phyloP scores from a whole-genome alignment of 371 early-diverging fungal genomes.

The Circinella umbellata region DNA sequence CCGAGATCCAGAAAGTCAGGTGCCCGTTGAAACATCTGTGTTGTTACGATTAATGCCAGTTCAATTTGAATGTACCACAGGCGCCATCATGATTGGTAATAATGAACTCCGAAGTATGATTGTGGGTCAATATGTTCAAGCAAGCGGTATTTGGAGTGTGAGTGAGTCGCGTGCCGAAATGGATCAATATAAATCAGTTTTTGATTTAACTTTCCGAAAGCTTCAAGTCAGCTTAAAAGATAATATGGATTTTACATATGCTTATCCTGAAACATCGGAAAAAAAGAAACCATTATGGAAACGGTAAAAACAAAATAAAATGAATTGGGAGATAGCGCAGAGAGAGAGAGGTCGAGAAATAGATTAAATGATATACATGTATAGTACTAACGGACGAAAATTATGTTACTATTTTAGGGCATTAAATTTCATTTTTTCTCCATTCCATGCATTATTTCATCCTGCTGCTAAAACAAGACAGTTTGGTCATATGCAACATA shows the following conservation, averaged over 20 bases:
- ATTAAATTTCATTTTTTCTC: slow-evolving; percentile 6
- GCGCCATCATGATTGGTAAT: slow-evolving; percentile 80
- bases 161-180: slow-evolving; percentile 58
- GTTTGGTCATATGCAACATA: slow-evolving; percentile 49
- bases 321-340: too few relatives aligned
- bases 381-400: not conserved
- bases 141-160: slow-evolving; percentile 67
- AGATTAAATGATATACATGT: not conserved
- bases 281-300: not conserved
- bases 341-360: not conserved
- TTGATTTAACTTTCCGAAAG: slow-evolving; percentile 58
- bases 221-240: slow-evolving; percentile 62
- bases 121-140: slow-evolving; percentile 62
- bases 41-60: slow-evolving; percentile 71
- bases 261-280: not conserved
- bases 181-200: slow-evolving; percentile 65
- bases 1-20: slow-evolving; percentile 39
- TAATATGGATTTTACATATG: slow-evolving; percentile 72
- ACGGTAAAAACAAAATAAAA: slow-evolving; percentile 1
- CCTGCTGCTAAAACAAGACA: slow-evolving; percentile 30
- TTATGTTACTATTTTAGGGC: not conserved
- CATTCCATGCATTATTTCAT: slow-evolving; percentile 18
- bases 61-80: slow-evolving; percentile 72
- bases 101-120: slow-evolving; percentile 71
- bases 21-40: slow-evolving; percentile 40